Evolutionary conservation across 768 basidiomycete genomes (phyloP).

Genomic region (Lactarius tabidus): DNA sequence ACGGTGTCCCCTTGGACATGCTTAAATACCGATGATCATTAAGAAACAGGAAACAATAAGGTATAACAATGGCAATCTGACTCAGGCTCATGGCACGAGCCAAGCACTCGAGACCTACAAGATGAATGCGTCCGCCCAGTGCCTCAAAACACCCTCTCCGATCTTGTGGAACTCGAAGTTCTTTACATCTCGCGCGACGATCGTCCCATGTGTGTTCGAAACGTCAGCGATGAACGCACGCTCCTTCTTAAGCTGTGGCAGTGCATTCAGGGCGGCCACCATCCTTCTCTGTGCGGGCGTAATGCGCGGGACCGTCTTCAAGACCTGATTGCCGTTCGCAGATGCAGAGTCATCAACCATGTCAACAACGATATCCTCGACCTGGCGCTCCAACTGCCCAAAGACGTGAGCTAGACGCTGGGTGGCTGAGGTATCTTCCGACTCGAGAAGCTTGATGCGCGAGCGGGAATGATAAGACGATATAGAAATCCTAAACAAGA

Average conservation of each 20-base stretch:
- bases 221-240: conserved; percentile 57
- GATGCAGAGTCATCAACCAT: conserved; percentile 42
- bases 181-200: conserved; percentile 65
- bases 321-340: conserved; percentile 23
- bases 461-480: conserved; percentile 56
- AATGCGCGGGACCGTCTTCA: conserved; percentile 34
- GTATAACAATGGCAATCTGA: background rate
- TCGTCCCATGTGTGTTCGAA: conserved; percentile 64
- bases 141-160: conserved; percentile 64
- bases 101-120: conserved; percentile 30
- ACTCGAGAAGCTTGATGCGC: conserved; percentile 63
- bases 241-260: conserved; percentile 68
- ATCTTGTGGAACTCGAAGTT: conserved; percentile 51
- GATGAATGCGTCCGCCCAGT: conserved; percentile 65
- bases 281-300: conserved; percentile 55
- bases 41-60: background rate
- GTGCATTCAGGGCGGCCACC: conserved; percentile 55
- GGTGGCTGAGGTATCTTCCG: conserved; percentile 40
- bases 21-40: too few species aligned
- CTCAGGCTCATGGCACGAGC: background rate
- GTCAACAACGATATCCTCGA: conserved; percentile 61
- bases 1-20: too few species aligned
- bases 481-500: conserved; percentile 53
- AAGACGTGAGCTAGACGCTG: conserved; percentile 55
- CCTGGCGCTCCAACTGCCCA: conserved; percentile 51